These are phyloP conservation scores for Dictyostelium brefeldianum DNA, from an alignment of 78 protist genomes.

Conservation along the genomic window DNA sequence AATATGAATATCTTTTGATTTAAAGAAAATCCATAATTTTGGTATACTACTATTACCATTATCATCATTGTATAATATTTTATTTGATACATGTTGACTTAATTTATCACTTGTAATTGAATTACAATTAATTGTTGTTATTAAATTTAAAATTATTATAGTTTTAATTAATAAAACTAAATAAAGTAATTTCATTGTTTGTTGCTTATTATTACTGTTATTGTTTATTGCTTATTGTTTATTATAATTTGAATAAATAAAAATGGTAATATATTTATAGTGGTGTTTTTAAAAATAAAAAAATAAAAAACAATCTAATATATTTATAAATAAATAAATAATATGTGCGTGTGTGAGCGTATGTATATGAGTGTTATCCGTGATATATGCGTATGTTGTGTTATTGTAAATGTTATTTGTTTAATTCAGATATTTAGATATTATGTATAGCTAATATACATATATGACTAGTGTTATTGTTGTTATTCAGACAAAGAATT, in stretches of 20 bases:
- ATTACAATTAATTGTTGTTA: not conserved
- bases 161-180: not conserved
- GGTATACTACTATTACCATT: not conserved
- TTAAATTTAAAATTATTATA: not conserved
- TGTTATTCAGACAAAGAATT: no score
- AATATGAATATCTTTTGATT: constrained; percentile 2
- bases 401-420: not conserved
- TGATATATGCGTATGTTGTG: no score
- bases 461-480: no score
- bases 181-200: not conserved
- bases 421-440: not conserved
- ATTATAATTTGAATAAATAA: not conserved
- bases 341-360: no score
- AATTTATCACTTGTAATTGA: not conserved
- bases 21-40: constrained; percentile 72
- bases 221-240: not conserved
- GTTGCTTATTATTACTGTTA: not conserved
- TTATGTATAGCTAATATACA: no score
- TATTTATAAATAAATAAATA: no score
- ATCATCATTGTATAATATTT: not conserved
- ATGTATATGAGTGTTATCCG: no score
- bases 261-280: no score
- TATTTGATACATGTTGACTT: not conserved
- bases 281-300: no score
- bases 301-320: no score